Evolutionary conservation across 768 basidiomycete species (phyloP).

Genomic region (Auriscalpium orientale): DNA sequence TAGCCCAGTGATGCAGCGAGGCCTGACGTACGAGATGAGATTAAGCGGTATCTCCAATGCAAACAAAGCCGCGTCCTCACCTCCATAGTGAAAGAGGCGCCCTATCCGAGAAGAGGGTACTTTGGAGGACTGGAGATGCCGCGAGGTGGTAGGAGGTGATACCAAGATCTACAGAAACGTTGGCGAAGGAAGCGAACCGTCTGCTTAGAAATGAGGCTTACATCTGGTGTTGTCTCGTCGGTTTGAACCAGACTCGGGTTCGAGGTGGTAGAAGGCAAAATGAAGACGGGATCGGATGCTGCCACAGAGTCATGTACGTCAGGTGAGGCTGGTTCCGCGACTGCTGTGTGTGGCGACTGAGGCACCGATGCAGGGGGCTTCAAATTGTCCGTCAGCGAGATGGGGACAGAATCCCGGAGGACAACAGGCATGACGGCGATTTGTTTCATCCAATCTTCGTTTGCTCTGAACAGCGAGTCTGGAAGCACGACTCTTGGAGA

Average conservation of each 20-base stretch:
- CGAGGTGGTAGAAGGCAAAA: too few species aligned
- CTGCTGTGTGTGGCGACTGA: too few species aligned
- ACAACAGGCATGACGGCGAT: not conserved
- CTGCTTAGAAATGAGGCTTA: constrained; percentile 3
- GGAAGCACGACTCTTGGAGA: not conserved
- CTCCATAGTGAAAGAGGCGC: constrained; percentile 90
- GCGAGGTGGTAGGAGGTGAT: constrained; percentile 12
- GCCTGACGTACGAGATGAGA: constrained; percentile 38
- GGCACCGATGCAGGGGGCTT: too few species aligned
- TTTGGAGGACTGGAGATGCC: constrained; percentile 68
- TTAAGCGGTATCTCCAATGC: not conserved
- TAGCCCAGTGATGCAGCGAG: constrained; percentile 84
- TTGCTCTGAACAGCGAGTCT: constrained; percentile 4
- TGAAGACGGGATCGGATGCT: too few species aligned
- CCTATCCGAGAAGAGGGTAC: constrained; percentile 89
- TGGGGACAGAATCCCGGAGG: too few species aligned
- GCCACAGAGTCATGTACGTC: too few species aligned
- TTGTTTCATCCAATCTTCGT: constrained; percentile 9
- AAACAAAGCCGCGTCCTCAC: constrained; percentile 30
- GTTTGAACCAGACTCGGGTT: not conserved
- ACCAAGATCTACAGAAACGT: too few species aligned
- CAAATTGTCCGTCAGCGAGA: too few species aligned
- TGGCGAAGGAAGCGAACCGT: constrained; percentile 1
- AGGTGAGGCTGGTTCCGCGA: too few species aligned
- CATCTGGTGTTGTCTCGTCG: not conserved